These are phyloP conservation scores for Creolimax fragrantissima DNA, from an alignment of 78 protist genomes.

Conservation along the genomic window DNA sequence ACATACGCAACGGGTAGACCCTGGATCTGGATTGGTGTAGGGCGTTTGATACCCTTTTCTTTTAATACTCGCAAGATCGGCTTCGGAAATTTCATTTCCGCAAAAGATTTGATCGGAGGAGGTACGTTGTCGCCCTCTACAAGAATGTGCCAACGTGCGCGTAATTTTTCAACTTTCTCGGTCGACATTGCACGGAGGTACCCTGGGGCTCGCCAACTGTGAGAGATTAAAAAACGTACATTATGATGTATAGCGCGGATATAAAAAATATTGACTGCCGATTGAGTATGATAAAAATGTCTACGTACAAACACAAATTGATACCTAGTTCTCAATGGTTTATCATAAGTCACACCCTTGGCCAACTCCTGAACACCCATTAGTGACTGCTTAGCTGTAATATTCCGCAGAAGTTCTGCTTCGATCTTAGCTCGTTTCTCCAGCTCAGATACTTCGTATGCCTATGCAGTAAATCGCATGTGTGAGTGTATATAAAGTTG, in stretches of 20 bases:
- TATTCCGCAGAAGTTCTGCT: not conserved
- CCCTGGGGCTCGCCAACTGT: conserved; percentile 30
- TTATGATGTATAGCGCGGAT: not conserved
- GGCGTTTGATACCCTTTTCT: conserved; percentile 66
- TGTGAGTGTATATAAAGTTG: not conserved
- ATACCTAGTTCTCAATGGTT: not conserved
- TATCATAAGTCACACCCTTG: not conserved
- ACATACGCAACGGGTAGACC: conserved; percentile 48
- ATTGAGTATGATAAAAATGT: not conserved
- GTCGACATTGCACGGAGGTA: not conserved
- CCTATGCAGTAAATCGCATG: not conserved
- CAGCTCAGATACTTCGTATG: not conserved
- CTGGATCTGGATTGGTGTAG: conserved; percentile 95
- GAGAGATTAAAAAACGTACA: not conserved
- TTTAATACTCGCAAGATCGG: conserved; percentile 46
- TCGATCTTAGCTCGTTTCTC: conserved; percentile 11
- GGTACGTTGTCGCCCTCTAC: conserved; percentile 24
- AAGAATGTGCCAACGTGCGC: conserved; percentile 16
- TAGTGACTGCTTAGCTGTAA: not conserved
- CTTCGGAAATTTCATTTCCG: conserved; percentile 82
- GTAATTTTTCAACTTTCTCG: conserved; percentile 9
- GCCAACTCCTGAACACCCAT: conserved; percentile 30
- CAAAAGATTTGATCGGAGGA: conserved; percentile 26
- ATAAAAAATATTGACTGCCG: not conserved
- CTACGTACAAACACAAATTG: not conserved